phyloP scores from a whole-genome alignment of 768 basidiomycete genomes.

The Amanita exitialis region DNA sequence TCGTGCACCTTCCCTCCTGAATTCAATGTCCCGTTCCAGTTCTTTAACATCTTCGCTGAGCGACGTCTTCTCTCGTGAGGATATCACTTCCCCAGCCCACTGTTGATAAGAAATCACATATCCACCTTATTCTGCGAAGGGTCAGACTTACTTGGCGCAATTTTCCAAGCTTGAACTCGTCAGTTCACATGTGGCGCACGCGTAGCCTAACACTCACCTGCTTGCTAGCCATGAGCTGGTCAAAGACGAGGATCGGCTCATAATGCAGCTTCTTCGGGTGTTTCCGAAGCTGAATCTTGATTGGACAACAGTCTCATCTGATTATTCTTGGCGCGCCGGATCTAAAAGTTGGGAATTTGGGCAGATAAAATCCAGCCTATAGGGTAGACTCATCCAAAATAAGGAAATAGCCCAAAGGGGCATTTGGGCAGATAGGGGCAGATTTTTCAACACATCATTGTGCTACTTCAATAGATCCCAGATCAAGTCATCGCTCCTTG shows the following conservation, averaged over 20 bases:
- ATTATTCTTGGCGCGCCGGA: too few relatives aligned
- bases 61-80: constrained; percentile 59
- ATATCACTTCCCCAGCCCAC: constrained; percentile 34
- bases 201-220: not conserved
- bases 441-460: too few relatives aligned
- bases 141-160: too few relatives aligned
- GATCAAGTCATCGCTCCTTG: too few relatives aligned
- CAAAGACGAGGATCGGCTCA: not conserved
- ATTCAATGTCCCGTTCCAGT: constrained; percentile 77
- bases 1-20: constrained; percentile 62
- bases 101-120: too few relatives aligned
- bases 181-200: not conserved
- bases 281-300: not conserved
- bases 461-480: too few relatives aligned
- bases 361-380: too few relatives aligned
- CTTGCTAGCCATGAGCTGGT: not conserved
- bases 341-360: too few relatives aligned
- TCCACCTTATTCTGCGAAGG: constrained; percentile 40
- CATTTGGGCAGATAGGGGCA: too few relatives aligned
- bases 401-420: too few relatives aligned
- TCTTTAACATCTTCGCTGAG: constrained; percentile 73
- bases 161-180: constrained; percentile 28
- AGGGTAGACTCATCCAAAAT: too few relatives aligned
- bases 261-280: not conserved
- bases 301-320: not conserved